Evolutionary conservation across 306 rosid genomes (phyloP).

Genomic region (Trifolium fragiferum): DNA sequence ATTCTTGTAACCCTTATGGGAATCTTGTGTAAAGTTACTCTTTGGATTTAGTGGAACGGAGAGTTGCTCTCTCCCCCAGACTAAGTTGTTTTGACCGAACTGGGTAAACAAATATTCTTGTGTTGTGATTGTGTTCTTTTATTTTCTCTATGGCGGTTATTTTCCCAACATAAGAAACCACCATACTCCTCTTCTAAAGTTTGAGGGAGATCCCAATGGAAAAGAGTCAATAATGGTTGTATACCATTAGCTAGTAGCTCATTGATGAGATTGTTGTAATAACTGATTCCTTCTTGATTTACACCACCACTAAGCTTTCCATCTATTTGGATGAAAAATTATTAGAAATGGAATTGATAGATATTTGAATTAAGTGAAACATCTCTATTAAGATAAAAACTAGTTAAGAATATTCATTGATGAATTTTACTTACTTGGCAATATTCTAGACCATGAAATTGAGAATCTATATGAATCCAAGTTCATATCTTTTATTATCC

Average conservation of each 20-base stretch:
- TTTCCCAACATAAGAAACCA: too few species aligned
- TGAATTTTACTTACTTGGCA: not conserved
- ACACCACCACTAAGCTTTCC: constrained; percentile 19
- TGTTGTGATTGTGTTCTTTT: too few species aligned
- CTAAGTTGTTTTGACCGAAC: too few species aligned
- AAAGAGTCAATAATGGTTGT: not conserved
- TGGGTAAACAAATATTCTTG: too few species aligned
- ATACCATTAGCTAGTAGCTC: not conserved
- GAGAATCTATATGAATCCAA: constrained; percentile 20
- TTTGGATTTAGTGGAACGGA: too few species aligned
- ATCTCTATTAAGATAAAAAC: too few species aligned
- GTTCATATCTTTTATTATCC: not conserved
- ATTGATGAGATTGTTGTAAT: not conserved
- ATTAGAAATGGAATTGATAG: not conserved
- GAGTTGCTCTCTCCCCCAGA: too few species aligned
- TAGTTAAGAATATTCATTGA: not conserved
- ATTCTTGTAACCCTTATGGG: too few species aligned
- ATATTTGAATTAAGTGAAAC: too few species aligned
- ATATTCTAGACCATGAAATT: constrained; percentile 16
- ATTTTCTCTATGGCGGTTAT: too few species aligned
- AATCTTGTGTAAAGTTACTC: too few species aligned
- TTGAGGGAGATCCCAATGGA: constrained; percentile 1
- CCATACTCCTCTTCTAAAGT: not conserved
- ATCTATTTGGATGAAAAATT: not conserved
- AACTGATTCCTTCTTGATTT: constrained; percentile 19